Evolutionary conservation across 108 stramenopile species (phyloP).

Genomic region (Cyclotella atomus): DNA sequence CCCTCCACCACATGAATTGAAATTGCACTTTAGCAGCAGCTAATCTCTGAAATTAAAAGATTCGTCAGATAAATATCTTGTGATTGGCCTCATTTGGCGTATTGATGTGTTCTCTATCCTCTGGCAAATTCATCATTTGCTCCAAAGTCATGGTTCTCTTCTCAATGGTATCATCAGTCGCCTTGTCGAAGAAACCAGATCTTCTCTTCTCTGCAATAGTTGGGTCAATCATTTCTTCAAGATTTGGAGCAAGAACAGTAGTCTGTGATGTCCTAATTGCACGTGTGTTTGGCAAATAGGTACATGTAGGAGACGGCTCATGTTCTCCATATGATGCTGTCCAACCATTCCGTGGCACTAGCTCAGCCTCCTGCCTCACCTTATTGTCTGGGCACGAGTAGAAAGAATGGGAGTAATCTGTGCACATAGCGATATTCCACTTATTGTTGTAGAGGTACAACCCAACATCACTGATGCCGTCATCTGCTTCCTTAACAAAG

Average conservation of each 20-base stretch:
- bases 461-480: constrained; percentile 46
- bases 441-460: constrained; percentile 34
- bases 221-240: constrained; percentile 53
- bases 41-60: too few relatives aligned
- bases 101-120: constrained; percentile 22
- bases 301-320: constrained; percentile 28
- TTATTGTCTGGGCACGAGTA: constrained; percentile 34
- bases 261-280: neutral
- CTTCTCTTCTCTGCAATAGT: constrained; percentile 49
- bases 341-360: constrained; percentile 40
- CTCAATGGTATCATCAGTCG: constrained; percentile 22
- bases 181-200: constrained; percentile 31
- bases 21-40: too few relatives aligned
- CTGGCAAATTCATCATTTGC: constrained; percentile 29
- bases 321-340: constrained; percentile 16
- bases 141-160: constrained; percentile 46
- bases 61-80: too few relatives aligned
- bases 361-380: constrained; percentile 15
- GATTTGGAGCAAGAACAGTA: constrained; percentile 32
- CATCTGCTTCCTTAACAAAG: constrained; percentile 48
- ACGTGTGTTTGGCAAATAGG: constrained; percentile 30
- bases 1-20: too few relatives aligned
- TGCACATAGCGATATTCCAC: constrained; percentile 52
- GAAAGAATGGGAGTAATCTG: constrained; percentile 50
- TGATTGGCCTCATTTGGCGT: too few relatives aligned